Evolutionary conservation across 441 rosid genomes (phyloP), one percentile per base, ranked within the genome.

Genomic region (Jatropha podagrica): DNA sequence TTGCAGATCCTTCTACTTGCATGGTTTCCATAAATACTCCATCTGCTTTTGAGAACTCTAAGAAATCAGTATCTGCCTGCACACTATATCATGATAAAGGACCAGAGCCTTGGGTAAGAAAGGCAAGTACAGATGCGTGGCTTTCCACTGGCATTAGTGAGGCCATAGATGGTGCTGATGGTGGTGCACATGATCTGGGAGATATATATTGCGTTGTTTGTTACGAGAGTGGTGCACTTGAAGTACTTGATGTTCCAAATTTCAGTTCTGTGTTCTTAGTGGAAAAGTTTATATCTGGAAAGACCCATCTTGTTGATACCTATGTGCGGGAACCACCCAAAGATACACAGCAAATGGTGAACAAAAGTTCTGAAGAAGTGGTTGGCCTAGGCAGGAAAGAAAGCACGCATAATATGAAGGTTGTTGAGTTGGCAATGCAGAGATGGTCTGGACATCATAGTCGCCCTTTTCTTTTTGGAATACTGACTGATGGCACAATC

Each of bases 51-150:
- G 93, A 89, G 72, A 85, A 89, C 84, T 88, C 87, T 32, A 88
- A 83, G 83, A 83, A 83, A 78, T 79, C 83, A 73, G 86, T 96
- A 72, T 85, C 96, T 77, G 95, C 98, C 58, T 96, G 98, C 85
- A 86, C 98, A 65, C 83, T 96, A 78, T 92, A 92, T 88, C 95
- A 92, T 81, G 99, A 96, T 83, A 91, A 84, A 77, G 99, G 98
- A 81, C 94, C 96, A 71, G 96, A 92, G 72, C 94, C 97, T 74
- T 94, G 98, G 99, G 91, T 96, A 60, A 86, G 97, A 78, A 96
- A 94, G 89, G 88, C 97, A 70, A 96, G 94, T 82, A 86, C 95
- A 32, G 98, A 94, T 84, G 97, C 99, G 75, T 96, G 99, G 99
- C 97, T 96, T 84, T 89, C 94, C 51, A 88, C 97, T 38, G 98